Percentiles rank a stretch among this genome's conserved stretches.
These are phyloP conservation scores for Roridomyces roridus DNA, from an alignment of 768 basidiomycete genomes.

Conservation along the genomic window DNA sequence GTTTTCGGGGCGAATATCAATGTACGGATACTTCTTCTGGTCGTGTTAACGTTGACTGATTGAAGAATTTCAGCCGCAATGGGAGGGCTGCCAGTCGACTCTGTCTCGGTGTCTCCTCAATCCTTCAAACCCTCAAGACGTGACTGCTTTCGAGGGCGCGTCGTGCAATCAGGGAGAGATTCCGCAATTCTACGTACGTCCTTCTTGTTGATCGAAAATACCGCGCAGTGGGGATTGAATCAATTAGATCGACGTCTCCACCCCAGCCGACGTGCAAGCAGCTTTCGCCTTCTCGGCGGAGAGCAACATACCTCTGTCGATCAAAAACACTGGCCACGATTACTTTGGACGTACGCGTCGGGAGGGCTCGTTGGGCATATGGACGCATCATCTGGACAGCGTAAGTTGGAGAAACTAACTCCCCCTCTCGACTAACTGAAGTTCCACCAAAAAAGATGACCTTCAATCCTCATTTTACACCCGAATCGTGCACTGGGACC, in stretches of 20 bases:
- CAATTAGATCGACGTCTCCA: constrained; percentile 29
- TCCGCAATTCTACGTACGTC: constrained; percentile 13
- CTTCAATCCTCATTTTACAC: neutral
- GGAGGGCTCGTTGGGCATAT: constrained; percentile 28
- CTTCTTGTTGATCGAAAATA: neutral
- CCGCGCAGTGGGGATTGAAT: too few relatives aligned
- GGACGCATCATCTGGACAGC: constrained; percentile 22
- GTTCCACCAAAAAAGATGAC: neutral
- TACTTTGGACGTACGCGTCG: constrained; percentile 31
- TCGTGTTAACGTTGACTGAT: neutral
- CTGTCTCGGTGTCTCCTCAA: constrained; percentile 1
- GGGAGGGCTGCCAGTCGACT: constrained; percentile 10
- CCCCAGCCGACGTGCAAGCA: constrained; percentile 24
- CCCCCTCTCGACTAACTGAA: neutral
- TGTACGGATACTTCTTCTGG: neutral
- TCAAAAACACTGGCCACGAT: constrained; percentile 38
- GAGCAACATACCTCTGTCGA: constrained; percentile 28
- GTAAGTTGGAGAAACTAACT: neutral
- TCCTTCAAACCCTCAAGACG: neutral
- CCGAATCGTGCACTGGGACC: too few relatives aligned
- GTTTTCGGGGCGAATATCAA: constrained; percentile 14
- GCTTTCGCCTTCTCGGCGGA: constrained; percentile 28
- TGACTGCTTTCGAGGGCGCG: neutral
- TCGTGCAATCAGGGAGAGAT: constrained; percentile 19
- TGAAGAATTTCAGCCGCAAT: neutral